Percentiles rank a stretch among this genome's conserved stretches.
Conservation (phyloP, 2,329 filamentous ascomycete species). For the Sclerotinia glacialis region DNA sequence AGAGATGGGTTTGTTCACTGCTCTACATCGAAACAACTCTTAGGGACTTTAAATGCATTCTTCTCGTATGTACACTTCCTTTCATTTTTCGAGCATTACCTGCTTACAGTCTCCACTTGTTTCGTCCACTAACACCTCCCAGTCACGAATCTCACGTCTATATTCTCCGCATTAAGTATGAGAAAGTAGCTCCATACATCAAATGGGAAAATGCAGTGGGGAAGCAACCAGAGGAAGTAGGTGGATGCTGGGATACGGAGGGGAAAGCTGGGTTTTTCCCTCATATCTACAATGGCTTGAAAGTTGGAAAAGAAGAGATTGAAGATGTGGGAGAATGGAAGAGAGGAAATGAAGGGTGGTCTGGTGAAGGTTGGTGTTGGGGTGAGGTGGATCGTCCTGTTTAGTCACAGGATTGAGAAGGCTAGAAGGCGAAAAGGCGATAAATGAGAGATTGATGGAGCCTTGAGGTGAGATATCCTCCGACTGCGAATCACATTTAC, state of each 20-base stretch:
- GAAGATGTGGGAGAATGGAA: constrained; percentile 31
- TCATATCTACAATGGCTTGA: constrained; percentile 36
- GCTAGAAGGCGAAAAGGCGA: background rate
- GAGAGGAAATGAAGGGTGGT: constrained; percentile 26
- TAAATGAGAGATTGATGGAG: too few species aligned
- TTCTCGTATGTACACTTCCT: constrained; percentile 26
- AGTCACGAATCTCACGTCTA: constrained; percentile 26
- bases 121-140: background rate
- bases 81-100: background rate
- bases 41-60: constrained; percentile 34
- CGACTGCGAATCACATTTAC: too few species aligned
- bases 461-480: background rate
- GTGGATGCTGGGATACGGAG: constrained; percentile 35
- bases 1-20: constrained; percentile 36
- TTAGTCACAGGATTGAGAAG: background rate
- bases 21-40: constrained; percentile 32
- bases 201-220: constrained; percentile 33
- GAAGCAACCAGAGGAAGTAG: constrained; percentile 30
- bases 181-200: constrained; percentile 29
- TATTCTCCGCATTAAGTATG: constrained; percentile 34
- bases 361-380: constrained; percentile 31
- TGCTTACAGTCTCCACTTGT: constrained; percentile 22
- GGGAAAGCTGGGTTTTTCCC: constrained; percentile 32
- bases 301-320: constrained; percentile 33
- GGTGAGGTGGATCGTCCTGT: background rate